A percentile compares a stretch with the other conserved stretches of the same genome.
These are phyloP conservation scores for Mortierella sp. DNA, from an alignment of 371 early-diverging fungal genomes.

Conservation along the genomic window DNA sequence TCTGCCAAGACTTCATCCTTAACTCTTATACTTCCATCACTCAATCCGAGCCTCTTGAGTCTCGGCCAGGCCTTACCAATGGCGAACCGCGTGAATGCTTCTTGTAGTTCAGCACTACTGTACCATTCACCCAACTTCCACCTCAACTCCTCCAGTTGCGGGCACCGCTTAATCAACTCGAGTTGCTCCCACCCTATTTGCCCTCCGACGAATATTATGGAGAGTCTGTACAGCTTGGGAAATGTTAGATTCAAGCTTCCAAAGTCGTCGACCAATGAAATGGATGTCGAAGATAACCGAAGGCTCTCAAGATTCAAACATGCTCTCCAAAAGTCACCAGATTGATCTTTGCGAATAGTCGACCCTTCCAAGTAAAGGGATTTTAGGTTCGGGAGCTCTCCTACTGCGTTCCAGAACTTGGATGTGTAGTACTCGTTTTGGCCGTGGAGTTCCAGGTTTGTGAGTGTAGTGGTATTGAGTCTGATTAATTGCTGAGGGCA, in stretches of 20 bases:
- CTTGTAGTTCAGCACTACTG: neutral
- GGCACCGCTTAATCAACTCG: neutral
- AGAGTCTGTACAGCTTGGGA: neutral
- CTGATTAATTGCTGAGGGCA: neutral
- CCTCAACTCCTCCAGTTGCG: neutral
- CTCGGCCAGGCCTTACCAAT: neutral
- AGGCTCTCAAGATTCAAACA: neutral
- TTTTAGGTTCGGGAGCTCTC: slow-evolving; percentile 1
- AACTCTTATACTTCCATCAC: neutral
- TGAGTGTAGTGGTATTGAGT: neutral
- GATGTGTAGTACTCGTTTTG: neutral
- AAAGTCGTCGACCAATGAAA: neutral
- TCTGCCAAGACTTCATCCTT: neutral
- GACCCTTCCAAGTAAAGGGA: neutral
- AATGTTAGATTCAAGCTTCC: neutral
- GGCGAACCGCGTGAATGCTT: neutral
- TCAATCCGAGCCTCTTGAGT: neutral
- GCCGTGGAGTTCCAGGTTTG: neutral
- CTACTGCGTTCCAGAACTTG: neutral
- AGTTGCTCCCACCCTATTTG: neutral
- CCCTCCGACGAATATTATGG: neutral
- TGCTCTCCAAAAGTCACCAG: neutral
- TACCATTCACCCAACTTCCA: neutral
- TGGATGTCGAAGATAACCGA: neutral
- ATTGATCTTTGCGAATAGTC: neutral